These are phyloP conservation scores for Leavenworthia alabamica DNA, from an alignment of 345 rosid species.

Conservation along the genomic window DNA sequence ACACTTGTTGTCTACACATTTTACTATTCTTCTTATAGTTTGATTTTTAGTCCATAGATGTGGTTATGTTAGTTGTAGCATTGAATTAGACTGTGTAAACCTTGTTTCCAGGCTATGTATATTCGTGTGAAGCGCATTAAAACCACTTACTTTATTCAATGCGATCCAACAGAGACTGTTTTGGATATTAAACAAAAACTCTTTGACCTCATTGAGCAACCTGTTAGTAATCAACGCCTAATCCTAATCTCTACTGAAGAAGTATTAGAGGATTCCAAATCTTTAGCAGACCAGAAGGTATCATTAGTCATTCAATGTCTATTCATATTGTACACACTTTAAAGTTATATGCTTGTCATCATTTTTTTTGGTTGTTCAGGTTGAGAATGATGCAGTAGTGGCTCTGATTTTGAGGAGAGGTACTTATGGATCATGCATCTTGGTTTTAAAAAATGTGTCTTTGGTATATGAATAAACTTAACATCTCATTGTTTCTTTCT, in stretches of 20 bases:
- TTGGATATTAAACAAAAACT: conserved; percentile 70
- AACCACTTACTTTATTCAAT: conserved; percentile 78
- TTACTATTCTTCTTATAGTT: not conserved
- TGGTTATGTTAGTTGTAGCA: not conserved
- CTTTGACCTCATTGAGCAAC: conserved; percentile 54
- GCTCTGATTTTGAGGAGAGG: conserved; percentile 90
- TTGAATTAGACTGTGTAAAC: conserved; percentile 3
- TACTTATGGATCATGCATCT: conserved; percentile 17
- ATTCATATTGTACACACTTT: not conserved
- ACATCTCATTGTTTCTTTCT: conserved; percentile 1
- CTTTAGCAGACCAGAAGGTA: conserved; percentile 83
- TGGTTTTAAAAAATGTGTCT: not conserved
- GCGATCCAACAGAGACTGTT: conserved; percentile 78
- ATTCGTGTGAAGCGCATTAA: conserved; percentile 84
- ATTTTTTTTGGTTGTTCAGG: conserved; percentile 41
- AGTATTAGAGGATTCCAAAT: conserved; percentile 66
- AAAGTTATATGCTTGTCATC: not conserved
- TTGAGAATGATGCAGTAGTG: conserved; percentile 91
- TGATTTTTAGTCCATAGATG: not conserved
- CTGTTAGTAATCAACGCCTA: conserved; percentile 62
- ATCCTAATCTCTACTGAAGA: conserved; percentile 51
- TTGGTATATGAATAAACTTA: conserved; percentile 3
- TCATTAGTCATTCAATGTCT: not conserved
- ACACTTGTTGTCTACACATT: too few relatives aligned
- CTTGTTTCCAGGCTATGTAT: conserved; percentile 63